Percentiles rank a stretch among this genome's conserved stretches.
Evolutionary conservation across 75 land plant species (phyloP).

Genomic region (Larix kaempferi): DNA sequence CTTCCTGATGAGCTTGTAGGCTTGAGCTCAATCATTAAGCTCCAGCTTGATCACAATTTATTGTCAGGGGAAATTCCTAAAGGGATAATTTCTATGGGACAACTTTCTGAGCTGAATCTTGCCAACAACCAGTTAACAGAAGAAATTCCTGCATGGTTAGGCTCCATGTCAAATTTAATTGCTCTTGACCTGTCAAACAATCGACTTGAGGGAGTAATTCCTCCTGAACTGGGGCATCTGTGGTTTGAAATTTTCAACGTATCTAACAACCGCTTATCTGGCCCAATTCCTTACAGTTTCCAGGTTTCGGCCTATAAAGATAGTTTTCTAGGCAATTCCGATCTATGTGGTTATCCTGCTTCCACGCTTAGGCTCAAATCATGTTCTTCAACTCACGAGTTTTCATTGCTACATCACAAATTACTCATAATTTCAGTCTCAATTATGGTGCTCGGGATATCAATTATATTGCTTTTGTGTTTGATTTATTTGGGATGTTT

Average conservation of each 20-base stretch:
- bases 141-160: constrained; percentile 16
- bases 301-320: neutral
- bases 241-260: constrained; percentile 2
- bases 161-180: neutral
- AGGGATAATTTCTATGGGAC: too few relatives aligned
- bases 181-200: constrained; percentile 17
- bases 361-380: neutral
- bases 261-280: constrained; percentile 9
- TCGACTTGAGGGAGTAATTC: constrained; percentile 14
- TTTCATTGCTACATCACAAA: neutral
- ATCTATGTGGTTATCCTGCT: constrained; percentile 16
- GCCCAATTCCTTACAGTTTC: neutral
- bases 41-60: too few relatives aligned
- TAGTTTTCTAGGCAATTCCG: neutral
- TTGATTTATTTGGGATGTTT: neutral
- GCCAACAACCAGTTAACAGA: constrained; percentile 22
- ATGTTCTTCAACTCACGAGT: neutral
- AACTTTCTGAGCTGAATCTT: neutral
- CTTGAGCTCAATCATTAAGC: too few relatives aligned
- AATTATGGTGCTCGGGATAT: neutral
- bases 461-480: neutral
- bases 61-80: too few relatives aligned
- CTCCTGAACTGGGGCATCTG: neutral
- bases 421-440: neutral
- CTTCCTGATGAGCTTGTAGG: constrained; percentile 12